Base-by-base conservation (phyloP, 352 stramenopile species). In the Phytopythium litorale region DNA sequence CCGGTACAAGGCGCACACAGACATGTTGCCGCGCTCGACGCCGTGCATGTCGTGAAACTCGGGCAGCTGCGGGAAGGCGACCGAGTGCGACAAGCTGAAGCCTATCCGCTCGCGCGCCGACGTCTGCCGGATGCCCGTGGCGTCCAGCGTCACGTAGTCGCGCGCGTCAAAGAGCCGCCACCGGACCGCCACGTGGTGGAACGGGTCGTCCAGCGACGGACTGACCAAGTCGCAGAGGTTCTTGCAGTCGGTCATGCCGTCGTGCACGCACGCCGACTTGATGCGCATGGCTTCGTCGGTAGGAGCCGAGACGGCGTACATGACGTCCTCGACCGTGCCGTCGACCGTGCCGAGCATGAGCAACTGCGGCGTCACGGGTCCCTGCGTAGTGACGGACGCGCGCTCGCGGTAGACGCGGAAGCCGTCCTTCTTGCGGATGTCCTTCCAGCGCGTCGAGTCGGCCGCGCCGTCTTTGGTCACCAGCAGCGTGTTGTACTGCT, bases 141-240 rank as follows among this genome's bases (percentile, higher is more conserved):
- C 69, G 48, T 78, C 64, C 19, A 79, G 35, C 38, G 72, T 73
- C 25, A 79, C 23, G 28, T 63, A 70, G 49, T 79, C 71, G 11
- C 53, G 63, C 33, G 38, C 4, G 56, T 61, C 63, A 28, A 78
- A 79, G 8, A 78, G 58, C 16, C 68, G 60, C 71, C 74, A 79
- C 56, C 78, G 79, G 35, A 78, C 58, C 4, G 62, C 63, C n/a
- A 79, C 62, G 16, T 67, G 62, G 30, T 71, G 74, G 53, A 88
- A 90, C 32, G 81, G 81, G 59, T 85, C 69, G 40, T 85, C 75
- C 13, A 68, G 60, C 49, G 71, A 88, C 19, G 81, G 76, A 5
- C 62, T 60, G 13, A 87, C 67, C 42, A 88, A 70, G 6, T 75
- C 71, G 38, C 70, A 72, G 15, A 90, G 65, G 23, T 86, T 66